Base-by-base conservation (phyloP, 2,329 filamentous ascomycete species). In the Diaporthe aspalathi region DNA sequence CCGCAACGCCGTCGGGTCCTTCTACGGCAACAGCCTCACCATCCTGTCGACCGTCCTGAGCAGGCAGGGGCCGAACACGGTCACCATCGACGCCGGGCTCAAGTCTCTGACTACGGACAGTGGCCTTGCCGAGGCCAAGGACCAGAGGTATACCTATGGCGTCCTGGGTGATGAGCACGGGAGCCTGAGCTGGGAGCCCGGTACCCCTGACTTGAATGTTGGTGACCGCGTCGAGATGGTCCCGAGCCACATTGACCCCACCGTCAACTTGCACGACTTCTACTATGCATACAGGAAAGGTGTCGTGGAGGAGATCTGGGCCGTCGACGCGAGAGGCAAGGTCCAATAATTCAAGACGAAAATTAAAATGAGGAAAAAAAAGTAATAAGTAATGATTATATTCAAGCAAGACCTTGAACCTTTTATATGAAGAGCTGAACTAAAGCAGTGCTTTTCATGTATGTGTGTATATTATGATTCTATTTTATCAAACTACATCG, bases 221-320 rank as follows among this genome's bases (percentile, higher is more conserved):
- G 85, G 85, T 0, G 84, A 86, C 75, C 77, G 83, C 5, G 81
- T 87, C 14, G 84, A 86, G 77, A 86, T 88, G 84, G 77, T 88
- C 16, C 86, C 85, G 0, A 87, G 85, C 74, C 86, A 88, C 75
- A 88, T 88, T 69, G 86, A 88, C 74, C 85, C 86, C 0, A 88
- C 86, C 0, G 82, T 88, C 68, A 88, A 88, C 71, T 75, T 88
- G 69, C 84, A 86, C 73, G 84, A 87, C 60, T 78, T 83, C 40
- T 88, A 87, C 74, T 87, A 85, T 74, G 85, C 84, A 2, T 77
- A 87, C 75, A 80, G 85, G 5, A 80, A 82, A 0, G 85, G 85
- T 0, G 74, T 86, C 1, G 81, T 87, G 72, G 81, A 86, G 73
- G 85, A 87, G 74, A 85, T 87, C 27, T 87, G 86, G 86, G 75